Percentiles rank a stretch among this genome's conserved stretches.
phyloP scores from a whole-genome alignment of 768 basidiomycete species.

The Panus rudis region DNA sequence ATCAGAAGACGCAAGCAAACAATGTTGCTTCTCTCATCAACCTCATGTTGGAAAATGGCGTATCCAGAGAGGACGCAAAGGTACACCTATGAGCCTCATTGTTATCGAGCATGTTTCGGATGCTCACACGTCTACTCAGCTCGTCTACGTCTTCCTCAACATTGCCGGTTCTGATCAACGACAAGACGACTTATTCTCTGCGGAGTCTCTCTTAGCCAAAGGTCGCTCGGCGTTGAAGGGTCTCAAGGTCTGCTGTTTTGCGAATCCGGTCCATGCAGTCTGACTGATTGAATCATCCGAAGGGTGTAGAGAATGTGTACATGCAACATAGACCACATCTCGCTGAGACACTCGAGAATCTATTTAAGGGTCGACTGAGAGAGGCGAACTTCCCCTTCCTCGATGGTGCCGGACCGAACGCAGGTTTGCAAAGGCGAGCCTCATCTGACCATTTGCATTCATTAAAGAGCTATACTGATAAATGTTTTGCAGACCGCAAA shows the following conservation, averaged over 20 bases:
- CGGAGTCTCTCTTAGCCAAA: slow-evolving; percentile 88
- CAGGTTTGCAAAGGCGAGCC: slow-evolving; percentile 62
- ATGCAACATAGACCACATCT: slow-evolving; percentile 95
- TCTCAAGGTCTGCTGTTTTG: slow-evolving; percentile 56
- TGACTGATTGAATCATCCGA: slow-evolving; percentile 3
- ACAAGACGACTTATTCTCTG: slow-evolving; percentile 95
- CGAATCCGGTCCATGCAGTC: not conserved
- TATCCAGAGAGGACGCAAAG: slow-evolving; percentile 68
- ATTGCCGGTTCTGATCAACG: slow-evolving; percentile 93
- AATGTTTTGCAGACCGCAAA: slow-evolving; percentile 64
- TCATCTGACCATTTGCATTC: not conserved
- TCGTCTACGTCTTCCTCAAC: slow-evolving; percentile 90
- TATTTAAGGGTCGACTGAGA: slow-evolving; percentile 79
- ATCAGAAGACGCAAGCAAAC: slow-evolving; percentile 81
- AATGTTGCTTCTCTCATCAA: slow-evolving; percentile 79
- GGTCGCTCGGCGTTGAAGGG: slow-evolving; percentile 95
- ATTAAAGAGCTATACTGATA: not conserved
- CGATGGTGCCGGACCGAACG: slow-evolving; percentile 60
- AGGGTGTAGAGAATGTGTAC: slow-evolving; percentile 99
- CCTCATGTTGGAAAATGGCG: slow-evolving; percentile 67
- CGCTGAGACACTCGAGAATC: slow-evolving; percentile 82
- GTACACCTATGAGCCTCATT: slow-evolving; percentile 25
- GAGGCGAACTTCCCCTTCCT: slow-evolving; percentile 91
- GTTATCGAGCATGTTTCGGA: not conserved
- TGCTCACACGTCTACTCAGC: slow-evolving; percentile 36